A percentile compares a stretch with the other conserved stretches of the same genome.
Evolutionary conservation across 2,329 filamentous ascomycete genomes (phyloP).

Genomic region (Penicillium fuscoglaucum): DNA sequence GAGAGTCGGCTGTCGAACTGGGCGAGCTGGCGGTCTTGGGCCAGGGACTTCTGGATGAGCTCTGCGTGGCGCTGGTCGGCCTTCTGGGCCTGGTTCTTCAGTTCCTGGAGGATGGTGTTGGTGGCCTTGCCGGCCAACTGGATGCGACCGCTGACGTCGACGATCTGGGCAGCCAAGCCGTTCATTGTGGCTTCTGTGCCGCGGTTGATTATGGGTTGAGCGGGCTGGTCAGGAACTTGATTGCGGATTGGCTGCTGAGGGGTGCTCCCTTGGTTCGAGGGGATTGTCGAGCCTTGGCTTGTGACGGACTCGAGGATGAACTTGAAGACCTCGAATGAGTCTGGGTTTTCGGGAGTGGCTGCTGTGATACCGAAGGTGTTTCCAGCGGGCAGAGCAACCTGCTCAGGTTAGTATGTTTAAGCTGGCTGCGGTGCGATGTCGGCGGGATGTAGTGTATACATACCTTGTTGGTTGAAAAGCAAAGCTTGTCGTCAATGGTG

Average conservation of each 20-base stretch:
- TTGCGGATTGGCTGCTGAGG: slow-evolving; percentile 24
- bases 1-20: slow-evolving; percentile 47
- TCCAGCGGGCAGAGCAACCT: slow-evolving; percentile 73
- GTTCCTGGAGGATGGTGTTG: slow-evolving; percentile 54
- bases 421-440: not conserved
- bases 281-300: slow-evolving; percentile 19
- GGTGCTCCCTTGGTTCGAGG: slow-evolving; percentile 18
- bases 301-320: slow-evolving; percentile 68
- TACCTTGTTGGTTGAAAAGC: slow-evolving; percentile 75
- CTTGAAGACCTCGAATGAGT: slow-evolving; percentile 93
- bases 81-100: slow-evolving; percentile 54
- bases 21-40: slow-evolving; percentile 28
- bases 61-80: slow-evolving; percentile 57
- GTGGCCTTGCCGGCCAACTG: slow-evolving; percentile 63
- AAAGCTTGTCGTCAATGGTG: slow-evolving; percentile 73
- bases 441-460: slow-evolving; percentile 12
- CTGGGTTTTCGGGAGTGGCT: slow-evolving; percentile 83
- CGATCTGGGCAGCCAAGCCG: slow-evolving; percentile 63
- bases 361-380: slow-evolving; percentile 88
- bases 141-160: slow-evolving; percentile 80
- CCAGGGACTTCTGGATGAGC: slow-evolving; percentile 42
- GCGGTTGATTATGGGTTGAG: slow-evolving; percentile 42
- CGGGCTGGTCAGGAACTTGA: slow-evolving; percentile 22
- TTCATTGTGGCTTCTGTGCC: slow-evolving; percentile 23
- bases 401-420: not conserved